phyloP scores from a whole-genome alignment of 306 rosid species.

The Styphnolobium japonicum region DNA sequence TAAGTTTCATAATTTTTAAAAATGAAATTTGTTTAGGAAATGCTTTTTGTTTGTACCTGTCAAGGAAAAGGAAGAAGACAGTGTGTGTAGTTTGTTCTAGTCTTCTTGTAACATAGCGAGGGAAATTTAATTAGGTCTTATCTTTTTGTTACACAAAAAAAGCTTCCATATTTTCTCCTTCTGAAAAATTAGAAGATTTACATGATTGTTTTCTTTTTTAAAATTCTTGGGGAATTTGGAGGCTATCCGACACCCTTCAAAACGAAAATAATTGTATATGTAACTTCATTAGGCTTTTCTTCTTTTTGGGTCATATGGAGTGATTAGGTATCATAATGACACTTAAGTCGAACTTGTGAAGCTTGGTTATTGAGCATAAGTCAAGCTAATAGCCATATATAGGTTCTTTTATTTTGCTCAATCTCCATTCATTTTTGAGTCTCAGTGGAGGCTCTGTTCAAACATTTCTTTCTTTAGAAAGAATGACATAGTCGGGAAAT shows the following conservation, averaged over 20 bases:
- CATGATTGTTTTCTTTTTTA: neutral
- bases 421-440: neutral
- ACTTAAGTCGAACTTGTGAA: too few species aligned
- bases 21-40: conserved; percentile 12
- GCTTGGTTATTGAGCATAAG: too few species aligned
- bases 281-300: neutral
- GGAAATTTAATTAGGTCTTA: neutral
- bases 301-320: neutral
- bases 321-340: too few species aligned
- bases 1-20: neutral
- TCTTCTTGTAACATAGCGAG: neutral
- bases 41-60: neutral
- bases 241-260: neutral
- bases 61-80: neutral
- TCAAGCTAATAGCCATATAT: neutral
- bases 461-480: too few species aligned
- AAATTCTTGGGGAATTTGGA: neutral
- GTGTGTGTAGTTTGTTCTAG: neutral
- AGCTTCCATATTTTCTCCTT: neutral
- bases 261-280: neutral
- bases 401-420: neutral
- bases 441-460: neutral
- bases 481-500: too few species aligned
- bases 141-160: neutral
- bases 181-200: neutral